These are phyloP conservation scores for Tulasnella sp. DNA, from an alignment of 768 basidiomycete genomes.

Conservation along the genomic window DNA sequence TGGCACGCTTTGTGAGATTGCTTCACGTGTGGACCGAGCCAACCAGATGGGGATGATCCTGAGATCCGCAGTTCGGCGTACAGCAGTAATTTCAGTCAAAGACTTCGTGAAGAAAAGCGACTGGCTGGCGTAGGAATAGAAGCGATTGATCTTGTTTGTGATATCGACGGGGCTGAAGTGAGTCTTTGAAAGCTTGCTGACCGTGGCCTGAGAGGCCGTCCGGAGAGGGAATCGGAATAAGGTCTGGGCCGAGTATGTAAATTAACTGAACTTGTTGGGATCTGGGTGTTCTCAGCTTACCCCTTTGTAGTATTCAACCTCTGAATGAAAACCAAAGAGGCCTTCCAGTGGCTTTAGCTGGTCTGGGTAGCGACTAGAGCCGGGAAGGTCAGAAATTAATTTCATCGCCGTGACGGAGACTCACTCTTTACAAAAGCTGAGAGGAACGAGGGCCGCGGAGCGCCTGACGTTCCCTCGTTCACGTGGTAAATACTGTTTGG, in stretches of 20 bases:
- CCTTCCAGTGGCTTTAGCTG: slow-evolving; percentile 50
- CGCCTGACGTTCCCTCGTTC: neutral
- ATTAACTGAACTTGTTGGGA: slow-evolving; percentile 13
- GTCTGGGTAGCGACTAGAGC: slow-evolving; percentile 48
- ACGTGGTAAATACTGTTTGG: slow-evolving; percentile 48
- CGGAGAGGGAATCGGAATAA: slow-evolving; percentile 55
- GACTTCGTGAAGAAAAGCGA: slow-evolving; percentile 24
- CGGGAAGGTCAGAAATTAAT: neutral
- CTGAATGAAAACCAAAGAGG: slow-evolving; percentile 49
- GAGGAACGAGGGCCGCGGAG: neutral
- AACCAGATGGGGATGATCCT: neutral
- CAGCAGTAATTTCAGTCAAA: neutral
- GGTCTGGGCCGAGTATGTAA: slow-evolving; percentile 43
- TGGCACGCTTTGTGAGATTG: no score
- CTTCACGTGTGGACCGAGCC: no score
- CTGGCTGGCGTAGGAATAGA: neutral
- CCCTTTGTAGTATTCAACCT: slow-evolving; percentile 46
- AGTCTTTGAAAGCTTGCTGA: slow-evolving; percentile 9
- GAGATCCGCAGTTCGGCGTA: neutral
- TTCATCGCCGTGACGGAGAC: neutral
- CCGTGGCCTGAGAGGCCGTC: slow-evolving; percentile 38
- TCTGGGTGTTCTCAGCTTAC: slow-evolving; percentile 42
- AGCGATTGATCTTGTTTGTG: slow-evolving; percentile 3
- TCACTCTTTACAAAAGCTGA: neutral
- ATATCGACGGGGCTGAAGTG: neutral